Evolutionary conservation across 1,139 yeast species (phyloP).

Genomic region (Geotrichum histeridarum): DNA sequence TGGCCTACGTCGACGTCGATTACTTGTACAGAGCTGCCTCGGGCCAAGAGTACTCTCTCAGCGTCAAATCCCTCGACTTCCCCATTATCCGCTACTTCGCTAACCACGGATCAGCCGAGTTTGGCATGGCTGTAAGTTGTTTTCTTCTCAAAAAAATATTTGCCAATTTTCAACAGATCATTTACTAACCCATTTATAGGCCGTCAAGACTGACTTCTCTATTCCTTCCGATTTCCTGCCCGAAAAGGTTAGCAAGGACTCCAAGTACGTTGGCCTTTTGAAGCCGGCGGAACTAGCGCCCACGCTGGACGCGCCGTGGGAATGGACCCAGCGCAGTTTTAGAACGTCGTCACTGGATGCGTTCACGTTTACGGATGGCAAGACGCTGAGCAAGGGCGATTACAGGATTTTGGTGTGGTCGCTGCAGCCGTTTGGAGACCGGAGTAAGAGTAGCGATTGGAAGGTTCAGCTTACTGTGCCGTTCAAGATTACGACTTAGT

Average conservation of each 20-base stretch:
- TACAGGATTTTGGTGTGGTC: not conserved
- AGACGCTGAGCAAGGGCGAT: not conserved
- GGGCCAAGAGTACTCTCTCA: not conserved
- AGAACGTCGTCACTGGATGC: not conserved
- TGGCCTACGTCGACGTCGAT: not conserved
- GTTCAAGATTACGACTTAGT: not conserved
- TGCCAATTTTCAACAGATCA: not conserved
- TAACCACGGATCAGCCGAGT: conserved; percentile 9
- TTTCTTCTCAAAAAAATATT: not conserved
- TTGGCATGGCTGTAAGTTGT: conserved; percentile 9
- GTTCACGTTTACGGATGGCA: not conserved
- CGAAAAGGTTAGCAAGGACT: not conserved
- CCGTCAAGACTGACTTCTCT: conserved; percentile 2
- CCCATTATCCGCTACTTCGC: not conserved
- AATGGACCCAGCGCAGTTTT: not conserved
- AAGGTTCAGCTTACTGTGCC: not conserved
- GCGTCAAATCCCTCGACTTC: not conserved
- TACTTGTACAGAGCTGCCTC: not conserved
- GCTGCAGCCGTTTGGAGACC: conserved; percentile 4
- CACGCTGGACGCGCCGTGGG: not conserved
- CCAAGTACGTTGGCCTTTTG: not conserved
- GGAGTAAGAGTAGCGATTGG: not conserved
- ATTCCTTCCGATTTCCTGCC: not conserved
- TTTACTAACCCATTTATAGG: conserved; percentile 5
- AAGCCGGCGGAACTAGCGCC: not conserved